phyloP scores from a whole-genome alignment of 495 filamentous ascomycete genomes.

The Tuber umbilicatum region DNA sequence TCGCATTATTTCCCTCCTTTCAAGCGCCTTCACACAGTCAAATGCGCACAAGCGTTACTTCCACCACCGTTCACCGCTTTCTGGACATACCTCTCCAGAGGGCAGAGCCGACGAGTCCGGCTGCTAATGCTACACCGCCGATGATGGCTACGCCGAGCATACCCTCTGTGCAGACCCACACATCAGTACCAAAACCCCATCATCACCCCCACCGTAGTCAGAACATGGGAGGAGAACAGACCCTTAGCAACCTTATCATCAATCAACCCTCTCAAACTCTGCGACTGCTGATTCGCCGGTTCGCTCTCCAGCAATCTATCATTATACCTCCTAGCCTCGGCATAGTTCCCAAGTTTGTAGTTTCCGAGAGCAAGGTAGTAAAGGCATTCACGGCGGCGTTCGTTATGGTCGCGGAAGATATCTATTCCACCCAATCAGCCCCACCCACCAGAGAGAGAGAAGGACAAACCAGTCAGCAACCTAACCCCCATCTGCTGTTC shows the following conservation, averaged over 20 bases:
- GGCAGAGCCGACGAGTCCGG: constrained; percentile 83
- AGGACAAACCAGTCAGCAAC: constrained; percentile 57
- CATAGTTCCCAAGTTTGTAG: constrained; percentile 97
- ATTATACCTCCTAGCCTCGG: constrained; percentile 87
- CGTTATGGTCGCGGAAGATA: constrained; percentile 86
- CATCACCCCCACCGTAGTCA: neutral
- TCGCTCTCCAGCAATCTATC: constrained; percentile 84
- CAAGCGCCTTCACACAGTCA: constrained; percentile 2
- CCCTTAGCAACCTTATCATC: constrained; percentile 85
- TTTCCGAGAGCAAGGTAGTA: constrained; percentile 96
- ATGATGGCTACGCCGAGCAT: constrained; percentile 94
- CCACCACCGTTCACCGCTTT: constrained; percentile 43
- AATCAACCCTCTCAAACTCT: constrained; percentile 74
- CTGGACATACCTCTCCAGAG: constrained; percentile 64
- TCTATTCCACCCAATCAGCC: constrained; percentile 46
- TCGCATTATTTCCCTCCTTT: neutral
- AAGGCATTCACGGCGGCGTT: constrained; percentile 90
- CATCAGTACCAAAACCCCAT: constrained; percentile 9
- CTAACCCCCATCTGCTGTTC: constrained; percentile 96
- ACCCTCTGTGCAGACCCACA: constrained; percentile 54
- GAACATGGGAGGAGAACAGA: constrained; percentile 14
- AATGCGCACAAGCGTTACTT: constrained; percentile 1
- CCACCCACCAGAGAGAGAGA: neutral
- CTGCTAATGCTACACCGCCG: constrained; percentile 84
- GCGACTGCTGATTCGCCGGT: constrained; percentile 79